A percentile compares a stretch with the other conserved stretches of the same genome.
Evolutionary conservation across 371 early-diverging fungal genomes (phyloP).

Genomic region (Synchytrium microbalum): DNA sequence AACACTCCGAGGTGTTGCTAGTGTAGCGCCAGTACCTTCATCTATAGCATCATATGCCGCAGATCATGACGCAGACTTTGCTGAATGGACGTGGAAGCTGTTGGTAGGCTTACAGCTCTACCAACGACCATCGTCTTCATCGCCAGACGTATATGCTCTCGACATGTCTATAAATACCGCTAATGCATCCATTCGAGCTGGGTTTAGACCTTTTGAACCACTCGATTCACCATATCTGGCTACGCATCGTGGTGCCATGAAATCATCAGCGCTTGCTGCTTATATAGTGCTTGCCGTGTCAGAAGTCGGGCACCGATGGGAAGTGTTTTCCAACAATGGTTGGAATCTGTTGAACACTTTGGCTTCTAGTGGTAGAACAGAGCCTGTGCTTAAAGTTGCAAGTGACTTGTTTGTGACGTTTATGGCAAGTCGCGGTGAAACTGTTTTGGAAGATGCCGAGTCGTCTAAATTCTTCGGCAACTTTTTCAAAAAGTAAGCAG

Average conservation of each 20-base stretch:
- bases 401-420: constrained; percentile 17
- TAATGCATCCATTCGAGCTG: not conserved
- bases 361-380: constrained; percentile 7
- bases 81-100: constrained; percentile 30
- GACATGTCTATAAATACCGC: not conserved
- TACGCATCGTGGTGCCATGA: constrained; percentile 24
- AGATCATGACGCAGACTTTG: constrained; percentile 16
- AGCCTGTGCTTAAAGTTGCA: constrained; percentile 15
- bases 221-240: constrained; percentile 24
- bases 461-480: not conserved
- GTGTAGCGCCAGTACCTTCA: constrained; percentile 5
- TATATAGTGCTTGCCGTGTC: constrained; percentile 26
- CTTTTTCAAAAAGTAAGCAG: not conserved
- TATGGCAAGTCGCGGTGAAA: constrained; percentile 7
- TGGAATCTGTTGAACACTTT: constrained; percentile 26
- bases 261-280: constrained; percentile 25
- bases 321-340: constrained; percentile 23
- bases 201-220: constrained; percentile 18
- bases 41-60: not conserved
- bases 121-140: not conserved
- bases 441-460: constrained; percentile 9
- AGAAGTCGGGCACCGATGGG: constrained; percentile 27
- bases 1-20: constrained; percentile 11
- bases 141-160: not conserved
- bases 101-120: not conserved